These are phyloP conservation scores for Chalciporus sphaerocephalus DNA, from an alignment of 768 basidiomycete species.

Conservation along the genomic window DNA sequence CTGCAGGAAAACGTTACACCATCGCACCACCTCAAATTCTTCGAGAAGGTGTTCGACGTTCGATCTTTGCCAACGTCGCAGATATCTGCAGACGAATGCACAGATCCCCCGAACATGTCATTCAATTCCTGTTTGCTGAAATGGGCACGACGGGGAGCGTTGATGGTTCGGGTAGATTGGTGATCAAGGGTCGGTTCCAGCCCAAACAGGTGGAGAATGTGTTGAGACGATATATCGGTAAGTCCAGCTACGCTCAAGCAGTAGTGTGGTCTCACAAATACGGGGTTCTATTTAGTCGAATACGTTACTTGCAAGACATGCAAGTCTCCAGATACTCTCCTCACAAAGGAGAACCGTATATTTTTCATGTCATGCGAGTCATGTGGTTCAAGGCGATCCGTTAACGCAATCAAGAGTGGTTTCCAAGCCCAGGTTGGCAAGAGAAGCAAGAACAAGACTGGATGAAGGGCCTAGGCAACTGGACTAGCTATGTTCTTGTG, in stretches of 20 bases:
- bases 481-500: background rate
- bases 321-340: slow-evolving; percentile 95
- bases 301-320: slow-evolving; percentile 99
- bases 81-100: slow-evolving; percentile 99
- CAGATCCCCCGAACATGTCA: slow-evolving; percentile 95
- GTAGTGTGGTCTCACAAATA: background rate
- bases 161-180: slow-evolving; percentile 84
- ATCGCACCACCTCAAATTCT: slow-evolving; percentile 93
- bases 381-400: slow-evolving; percentile 85
- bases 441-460: slow-evolving; percentile 78
- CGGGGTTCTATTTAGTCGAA: slow-evolving; percentile 56
- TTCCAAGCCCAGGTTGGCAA: slow-evolving; percentile 95
- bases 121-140: slow-evolving; percentile 94
- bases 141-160: slow-evolving; percentile 97
- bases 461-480: slow-evolving; percentile 41
- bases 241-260: slow-evolving; percentile 24
- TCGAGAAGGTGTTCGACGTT: slow-evolving; percentile 95
- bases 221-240: slow-evolving; percentile 92
- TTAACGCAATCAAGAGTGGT: slow-evolving; percentile 96
- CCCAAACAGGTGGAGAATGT: slow-evolving; percentile 99
- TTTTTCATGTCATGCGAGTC: slow-evolving; percentile 96
- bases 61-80: slow-evolving; percentile 92
- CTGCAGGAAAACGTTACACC: slow-evolving; percentile 90
- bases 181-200: slow-evolving; percentile 97
- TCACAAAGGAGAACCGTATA: slow-evolving; percentile 97